Evolutionary conservation across 2,329 filamentous ascomycete species (phyloP).

Genomic region (Curvularia sp.): DNA sequence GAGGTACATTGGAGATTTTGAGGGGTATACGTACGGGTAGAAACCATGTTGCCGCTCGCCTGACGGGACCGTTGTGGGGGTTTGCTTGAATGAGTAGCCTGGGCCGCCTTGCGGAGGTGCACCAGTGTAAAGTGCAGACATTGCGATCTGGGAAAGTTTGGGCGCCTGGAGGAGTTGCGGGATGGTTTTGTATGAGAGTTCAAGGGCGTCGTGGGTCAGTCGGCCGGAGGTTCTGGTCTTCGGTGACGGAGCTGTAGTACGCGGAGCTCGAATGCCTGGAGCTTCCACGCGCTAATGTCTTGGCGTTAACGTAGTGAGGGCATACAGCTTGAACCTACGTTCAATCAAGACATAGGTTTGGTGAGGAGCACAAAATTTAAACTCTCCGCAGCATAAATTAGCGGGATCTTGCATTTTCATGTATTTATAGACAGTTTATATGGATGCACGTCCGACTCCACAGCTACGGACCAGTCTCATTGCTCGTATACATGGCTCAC

Average conservation of each 20-base stretch:
- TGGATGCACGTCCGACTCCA: too few relatives aligned
- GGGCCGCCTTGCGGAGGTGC: conserved; percentile 60
- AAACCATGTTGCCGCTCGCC: conserved; percentile 77
- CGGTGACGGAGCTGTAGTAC: conserved; percentile 38
- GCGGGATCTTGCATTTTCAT: background rate
- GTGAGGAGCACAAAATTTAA: background rate
- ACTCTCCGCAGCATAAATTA: background rate
- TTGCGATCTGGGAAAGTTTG: conserved; percentile 37
- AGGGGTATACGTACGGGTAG: conserved; percentile 74
- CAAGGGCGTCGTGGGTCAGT: conserved; percentile 23
- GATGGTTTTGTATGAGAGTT: conserved; percentile 16
- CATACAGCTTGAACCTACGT: background rate
- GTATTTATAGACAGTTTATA: too few relatives aligned
- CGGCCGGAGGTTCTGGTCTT: conserved; percentile 22
- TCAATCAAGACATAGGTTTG: background rate
- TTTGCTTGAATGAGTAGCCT: conserved; percentile 67
- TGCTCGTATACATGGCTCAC: conserved; percentile 2
- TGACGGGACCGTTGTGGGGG: conserved; percentile 55
- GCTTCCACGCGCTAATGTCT: conserved; percentile 18
- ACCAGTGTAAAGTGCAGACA: conserved; percentile 63
- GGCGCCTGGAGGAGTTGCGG: background rate
- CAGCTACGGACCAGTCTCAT: too few relatives aligned
- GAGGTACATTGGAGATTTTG: conserved; percentile 6
- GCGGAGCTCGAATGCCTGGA: conserved; percentile 33
- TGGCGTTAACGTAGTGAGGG: conserved; percentile 18